Evolutionary conservation across 208 protist genomes (phyloP).

Genomic region (Porcisia deanei): DNA sequence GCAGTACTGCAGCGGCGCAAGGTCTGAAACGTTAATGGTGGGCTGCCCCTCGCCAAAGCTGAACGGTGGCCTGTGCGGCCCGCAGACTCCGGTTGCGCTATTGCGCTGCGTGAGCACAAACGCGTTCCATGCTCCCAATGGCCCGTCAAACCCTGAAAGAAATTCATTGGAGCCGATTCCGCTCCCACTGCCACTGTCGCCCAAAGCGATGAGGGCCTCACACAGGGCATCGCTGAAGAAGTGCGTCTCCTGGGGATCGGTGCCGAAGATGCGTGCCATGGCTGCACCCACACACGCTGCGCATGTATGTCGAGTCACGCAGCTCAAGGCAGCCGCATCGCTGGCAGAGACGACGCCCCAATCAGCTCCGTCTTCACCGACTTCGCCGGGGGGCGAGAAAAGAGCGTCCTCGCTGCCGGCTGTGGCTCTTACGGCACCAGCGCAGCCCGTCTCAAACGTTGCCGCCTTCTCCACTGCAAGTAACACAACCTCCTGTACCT

Average conservation of each 20-base stretch:
- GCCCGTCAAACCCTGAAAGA: conserved; percentile 10
- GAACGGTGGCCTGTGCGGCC: conserved; percentile 66
- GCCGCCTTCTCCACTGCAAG: conserved; percentile 16
- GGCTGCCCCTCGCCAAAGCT: conserved; percentile 59
- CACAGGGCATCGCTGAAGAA: conserved; percentile 27
- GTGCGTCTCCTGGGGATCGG: conserved; percentile 13
- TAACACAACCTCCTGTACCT: conserved; percentile 36
- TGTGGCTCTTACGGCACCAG: not conserved
- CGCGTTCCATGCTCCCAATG: conserved; percentile 23
- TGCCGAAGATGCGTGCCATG: conserved; percentile 31
- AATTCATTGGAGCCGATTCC: not conserved
- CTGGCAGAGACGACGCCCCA: not conserved
- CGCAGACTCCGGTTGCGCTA: conserved; percentile 25
- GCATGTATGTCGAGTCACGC: not conserved
- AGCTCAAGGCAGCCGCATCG: not conserved
- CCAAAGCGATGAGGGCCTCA: conserved; percentile 5
- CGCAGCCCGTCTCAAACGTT: not conserved
- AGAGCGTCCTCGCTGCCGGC: not conserved
- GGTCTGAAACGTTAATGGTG: conserved; percentile 45
- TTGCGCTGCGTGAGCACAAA: conserved; percentile 37
- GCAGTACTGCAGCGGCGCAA: conserved; percentile 29
- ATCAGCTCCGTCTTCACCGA: not conserved
- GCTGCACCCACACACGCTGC: conserved; percentile 6
- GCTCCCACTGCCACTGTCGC: not conserved
- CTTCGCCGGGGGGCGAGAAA: not conserved